These are phyloP conservation scores for Neurospora intermedia DNA, from an alignment of 495 filamentous ascomycete species.

Conservation along the genomic window DNA sequence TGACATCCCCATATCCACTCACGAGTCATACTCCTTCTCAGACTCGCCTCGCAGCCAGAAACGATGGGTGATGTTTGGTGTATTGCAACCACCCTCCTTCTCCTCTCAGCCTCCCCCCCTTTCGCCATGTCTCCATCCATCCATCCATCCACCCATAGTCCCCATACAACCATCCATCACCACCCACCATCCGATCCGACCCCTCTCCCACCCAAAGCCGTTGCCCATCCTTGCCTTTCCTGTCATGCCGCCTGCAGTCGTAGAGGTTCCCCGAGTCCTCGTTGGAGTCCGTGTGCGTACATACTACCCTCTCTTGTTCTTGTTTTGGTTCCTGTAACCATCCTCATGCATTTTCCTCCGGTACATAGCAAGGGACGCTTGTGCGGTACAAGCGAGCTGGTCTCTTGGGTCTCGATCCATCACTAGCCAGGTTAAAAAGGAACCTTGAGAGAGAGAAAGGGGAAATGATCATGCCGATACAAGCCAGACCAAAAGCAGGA, in stretches of 20 bases:
- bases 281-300: neutral
- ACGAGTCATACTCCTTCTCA: neutral
- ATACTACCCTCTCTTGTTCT: neutral
- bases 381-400: neutral
- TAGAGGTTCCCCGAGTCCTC: neutral
- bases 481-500: neutral
- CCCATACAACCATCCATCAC: conserved; percentile 7
- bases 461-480: neutral
- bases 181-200: neutral
- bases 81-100: neutral
- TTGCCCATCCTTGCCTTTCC: neutral
- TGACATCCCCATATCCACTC: neutral
- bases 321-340: neutral
- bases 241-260: neutral
- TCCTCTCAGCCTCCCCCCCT: neutral
- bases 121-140: neutral
- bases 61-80: neutral
- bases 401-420: neutral
- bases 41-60: neutral
- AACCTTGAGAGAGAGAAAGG: neutral
- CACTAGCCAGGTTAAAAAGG: neutral
- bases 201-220: neutral
- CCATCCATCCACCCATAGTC: neutral
- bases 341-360: neutral
- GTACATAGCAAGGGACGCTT: neutral